Base-by-base conservation (phyloP, 169 alveolate genomes). In the Babesia bigemina region DNA sequence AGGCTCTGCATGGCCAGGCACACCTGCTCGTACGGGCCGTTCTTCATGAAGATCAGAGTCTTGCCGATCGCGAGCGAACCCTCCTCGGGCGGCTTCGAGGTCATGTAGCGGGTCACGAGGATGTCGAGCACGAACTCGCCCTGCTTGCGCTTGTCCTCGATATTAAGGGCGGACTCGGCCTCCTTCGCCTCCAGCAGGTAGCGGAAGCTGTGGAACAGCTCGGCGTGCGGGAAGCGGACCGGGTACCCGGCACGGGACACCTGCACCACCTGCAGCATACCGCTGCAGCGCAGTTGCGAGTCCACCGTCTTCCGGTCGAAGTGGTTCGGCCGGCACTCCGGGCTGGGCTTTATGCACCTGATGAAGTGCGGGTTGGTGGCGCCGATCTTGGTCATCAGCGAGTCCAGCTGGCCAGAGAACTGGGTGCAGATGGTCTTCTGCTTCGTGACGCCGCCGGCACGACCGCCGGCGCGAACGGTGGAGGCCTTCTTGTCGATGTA, bases 191-290 rank as follows among this genome's bases (percentile, higher is more conserved):
- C 63, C 55, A 91, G 76, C 70, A 95, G 86, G 62, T 91, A 77
- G 52, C 75, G 63, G 84, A 94, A 95, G 79, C 93, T 94, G 50
- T 78, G 66, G 82, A 92, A 87, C 72, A 95, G 93, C 29, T 94
- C 96, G 29, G 79, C 71, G 78, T 96, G 97, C 11, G 95, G 81
- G 70, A 93, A 86, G 28, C 98, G 92, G 28, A 95, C 97, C 3
- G 98, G 97, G 90, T 94, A 97, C 12, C 98, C 98, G 21, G 98
- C 96, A 24, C 98, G 94, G 66, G 97, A 91, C 42, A 97, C 97
- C 84, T 96, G 93, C 6, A 97, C 93, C 14, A 96, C 96, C 86
- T 95, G 97, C 21, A 94, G 76, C 62, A 96, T 93, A 36, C 98
- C 98, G n/a, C 95, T 91, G 90, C 93, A 92, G 14, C 87, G 88